phyloP scores from a whole-genome alignment of 441 rosid species.

The Pelargonium myrrhifolium region DNA sequence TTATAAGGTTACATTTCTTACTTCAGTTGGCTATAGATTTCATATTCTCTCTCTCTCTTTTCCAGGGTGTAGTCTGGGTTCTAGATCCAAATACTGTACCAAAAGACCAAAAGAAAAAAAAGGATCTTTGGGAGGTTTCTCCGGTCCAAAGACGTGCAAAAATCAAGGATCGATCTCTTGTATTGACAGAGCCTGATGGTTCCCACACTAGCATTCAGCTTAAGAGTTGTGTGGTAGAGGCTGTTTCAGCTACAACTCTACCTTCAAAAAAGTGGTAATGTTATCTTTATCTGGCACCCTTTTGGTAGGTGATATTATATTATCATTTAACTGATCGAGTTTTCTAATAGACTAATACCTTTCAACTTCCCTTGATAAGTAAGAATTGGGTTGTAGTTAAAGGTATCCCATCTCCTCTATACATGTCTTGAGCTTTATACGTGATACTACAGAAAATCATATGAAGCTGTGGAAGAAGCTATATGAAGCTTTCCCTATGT shows the following conservation, averaged over 20 bases:
- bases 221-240: slow-evolving; percentile 53
- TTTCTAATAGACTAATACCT: not conserved
- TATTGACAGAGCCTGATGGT: slow-evolving; percentile 49
- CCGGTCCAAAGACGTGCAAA: slow-evolving; percentile 51
- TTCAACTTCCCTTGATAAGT: not conserved
- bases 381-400: not conserved
- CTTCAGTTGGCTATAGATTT: slow-evolving; percentile 2
- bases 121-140: slow-evolving; percentile 48
- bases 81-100: slow-evolving; percentile 51
- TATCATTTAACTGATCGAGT: not conserved
- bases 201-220: slow-evolving; percentile 36
- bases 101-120: slow-evolving; percentile 55
- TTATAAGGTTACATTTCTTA: not conserved
- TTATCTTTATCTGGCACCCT: not conserved
- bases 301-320: not conserved
- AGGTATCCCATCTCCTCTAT: not conserved
- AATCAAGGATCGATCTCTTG: slow-evolving; percentile 45
- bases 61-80: slow-evolving; percentile 77
- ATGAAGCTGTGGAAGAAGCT: not conserved
- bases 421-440: not conserved
- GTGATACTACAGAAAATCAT: not conserved
- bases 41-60: not conserved
- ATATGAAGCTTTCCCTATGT: not conserved
- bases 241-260: slow-evolving; percentile 70
- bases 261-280: slow-evolving; percentile 75